These are phyloP conservation scores for Exophiala spinifera DNA, from an alignment of 2,329 filamentous ascomycete species.

Conservation along the genomic window DNA sequence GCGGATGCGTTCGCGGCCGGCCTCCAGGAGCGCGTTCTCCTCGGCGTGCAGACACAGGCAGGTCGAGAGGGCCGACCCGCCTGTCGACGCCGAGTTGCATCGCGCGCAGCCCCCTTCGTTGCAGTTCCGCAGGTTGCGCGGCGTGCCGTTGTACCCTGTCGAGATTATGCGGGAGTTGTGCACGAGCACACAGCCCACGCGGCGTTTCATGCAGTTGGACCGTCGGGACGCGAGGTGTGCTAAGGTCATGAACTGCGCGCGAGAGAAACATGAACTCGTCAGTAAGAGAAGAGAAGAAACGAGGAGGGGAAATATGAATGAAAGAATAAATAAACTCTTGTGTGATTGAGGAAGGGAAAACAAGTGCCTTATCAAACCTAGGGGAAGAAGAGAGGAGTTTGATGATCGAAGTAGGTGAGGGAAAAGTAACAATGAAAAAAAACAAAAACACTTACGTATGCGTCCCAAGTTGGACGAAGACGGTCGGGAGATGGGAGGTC, in stretches of 20 bases:
- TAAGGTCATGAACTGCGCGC: conserved; percentile 75
- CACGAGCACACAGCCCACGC: conserved; percentile 91
- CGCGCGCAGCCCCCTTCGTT: conserved; percentile 84
- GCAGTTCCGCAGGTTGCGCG: conserved; percentile 82
- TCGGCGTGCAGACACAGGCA: conserved; percentile 97
- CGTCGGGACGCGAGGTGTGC: conserved; percentile 85
- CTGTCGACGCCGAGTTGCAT: conserved; percentile 70
- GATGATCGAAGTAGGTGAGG: too few relatives aligned
- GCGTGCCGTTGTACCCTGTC: conserved; percentile 98
- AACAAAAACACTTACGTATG: conserved; percentile 54
- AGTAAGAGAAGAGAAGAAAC: too few relatives aligned
- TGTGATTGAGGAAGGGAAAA: neutral
- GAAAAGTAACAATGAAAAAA: too few relatives aligned
- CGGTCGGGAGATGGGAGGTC: conserved; percentile 75
- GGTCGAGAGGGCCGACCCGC: conserved; percentile 73
- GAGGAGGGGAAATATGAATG: too few relatives aligned
- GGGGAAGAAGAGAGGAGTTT: neutral
- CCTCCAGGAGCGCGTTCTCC: conserved; percentile 94
- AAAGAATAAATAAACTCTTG: neutral
- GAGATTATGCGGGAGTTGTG: conserved; percentile 76
- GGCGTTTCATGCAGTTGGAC: conserved; percentile 96
- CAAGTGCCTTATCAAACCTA: too few relatives aligned
- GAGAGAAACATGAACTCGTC: too few relatives aligned
- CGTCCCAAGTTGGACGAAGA: conserved; percentile 87
- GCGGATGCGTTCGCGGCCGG: conserved; percentile 82